These are phyloP conservation scores for Phytophthora pluvialis DNA, from an alignment of 352 stramenopile species.

Conservation along the genomic window DNA sequence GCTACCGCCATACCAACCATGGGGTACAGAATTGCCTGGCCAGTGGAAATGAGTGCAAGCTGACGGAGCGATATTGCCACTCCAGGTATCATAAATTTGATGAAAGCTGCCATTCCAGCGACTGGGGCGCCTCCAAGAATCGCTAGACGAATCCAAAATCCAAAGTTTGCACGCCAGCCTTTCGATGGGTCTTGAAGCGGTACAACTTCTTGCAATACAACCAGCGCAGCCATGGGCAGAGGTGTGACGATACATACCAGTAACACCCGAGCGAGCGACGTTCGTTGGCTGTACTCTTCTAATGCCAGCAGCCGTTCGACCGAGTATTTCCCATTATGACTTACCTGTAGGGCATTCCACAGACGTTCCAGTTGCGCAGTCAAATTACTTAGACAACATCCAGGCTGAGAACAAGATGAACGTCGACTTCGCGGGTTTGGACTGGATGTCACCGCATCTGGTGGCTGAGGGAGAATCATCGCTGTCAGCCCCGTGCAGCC, in stretches of 20 bases:
- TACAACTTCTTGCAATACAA: conserved; percentile 22
- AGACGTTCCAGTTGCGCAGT: background rate
- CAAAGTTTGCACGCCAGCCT: conserved; percentile 35
- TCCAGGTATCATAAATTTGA: conserved; percentile 28
- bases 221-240: conserved; percentile 18
- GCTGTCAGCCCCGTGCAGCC: no score
- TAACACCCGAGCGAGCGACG: conserved; percentile 7
- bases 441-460: no score
- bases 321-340: conserved; percentile 15
- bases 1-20: conserved; percentile 23
- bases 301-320: conserved; percentile 20
- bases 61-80: conserved; percentile 15
- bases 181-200: conserved; percentile 25
- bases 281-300: conserved; percentile 26
- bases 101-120: conserved; percentile 13
- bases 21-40: conserved; percentile 12
- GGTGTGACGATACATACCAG: conserved; percentile 23
- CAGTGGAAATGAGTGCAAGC: conserved; percentile 12
- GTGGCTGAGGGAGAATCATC: no score
- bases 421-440: no score
- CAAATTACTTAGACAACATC: no score
- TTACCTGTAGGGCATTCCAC: conserved; percentile 7
- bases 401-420: no score
- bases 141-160: conserved; percentile 30
- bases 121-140: conserved; percentile 12